These are phyloP conservation scores for Corymbia citriodora DNA, from an alignment of 441 rosid species.

Conservation along the genomic window DNA sequence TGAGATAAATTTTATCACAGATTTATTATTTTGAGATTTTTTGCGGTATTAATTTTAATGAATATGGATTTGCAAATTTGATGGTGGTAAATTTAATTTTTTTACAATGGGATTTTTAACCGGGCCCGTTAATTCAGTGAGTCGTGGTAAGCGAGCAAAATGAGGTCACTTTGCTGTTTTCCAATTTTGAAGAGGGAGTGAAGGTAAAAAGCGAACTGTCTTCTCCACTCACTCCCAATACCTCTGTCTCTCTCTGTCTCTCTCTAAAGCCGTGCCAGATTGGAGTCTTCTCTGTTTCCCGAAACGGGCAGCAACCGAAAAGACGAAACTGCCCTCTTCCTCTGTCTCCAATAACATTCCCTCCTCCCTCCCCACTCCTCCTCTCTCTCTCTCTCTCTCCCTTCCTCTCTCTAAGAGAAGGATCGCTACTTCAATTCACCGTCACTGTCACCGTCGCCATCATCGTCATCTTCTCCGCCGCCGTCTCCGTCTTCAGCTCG, in stretches of 20 bases:
- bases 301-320: conserved; percentile 19
- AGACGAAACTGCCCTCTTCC: conserved; percentile 9
- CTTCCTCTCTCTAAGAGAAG: neutral
- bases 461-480: neutral
- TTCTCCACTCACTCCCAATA: neutral
- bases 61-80: neutral
- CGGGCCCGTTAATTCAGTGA: neutral
- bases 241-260: neutral
- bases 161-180: neutral
- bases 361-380: neutral
- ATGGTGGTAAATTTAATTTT: neutral
- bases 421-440: neutral
- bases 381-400: neutral
- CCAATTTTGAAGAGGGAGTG: neutral
- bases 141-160: neutral
- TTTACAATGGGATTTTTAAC: neutral
- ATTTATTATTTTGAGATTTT: too few species aligned
- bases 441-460: neutral
- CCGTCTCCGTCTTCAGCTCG: neutral
- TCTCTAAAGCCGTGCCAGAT: neutral
- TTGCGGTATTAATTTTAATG: too few species aligned
- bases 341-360: neutral
- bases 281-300: neutral
- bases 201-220: neutral
- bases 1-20: too few species aligned